These are phyloP conservation scores for Fusarium poae DNA, from an alignment of 2,329 filamentous ascomycete species.

Conservation along the genomic window DNA sequence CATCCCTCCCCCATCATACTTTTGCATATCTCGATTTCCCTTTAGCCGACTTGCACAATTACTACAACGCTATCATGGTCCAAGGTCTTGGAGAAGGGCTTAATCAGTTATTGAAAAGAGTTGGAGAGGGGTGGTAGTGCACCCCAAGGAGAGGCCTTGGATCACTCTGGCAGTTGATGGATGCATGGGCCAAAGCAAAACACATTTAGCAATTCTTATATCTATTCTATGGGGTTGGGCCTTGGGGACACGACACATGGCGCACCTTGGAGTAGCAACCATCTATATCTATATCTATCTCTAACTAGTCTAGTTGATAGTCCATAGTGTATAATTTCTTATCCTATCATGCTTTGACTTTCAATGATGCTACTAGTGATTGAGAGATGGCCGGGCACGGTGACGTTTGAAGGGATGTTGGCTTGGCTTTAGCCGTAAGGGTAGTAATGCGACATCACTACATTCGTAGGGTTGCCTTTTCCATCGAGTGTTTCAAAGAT, in stretches of 20 bases:
- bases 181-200: conserved; percentile 39
- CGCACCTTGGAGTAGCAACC: conserved; percentile 49
- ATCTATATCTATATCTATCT: conserved; percentile 46
- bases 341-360: conserved; percentile 28
- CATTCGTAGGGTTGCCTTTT: conserved; percentile 37
- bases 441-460: not conserved
- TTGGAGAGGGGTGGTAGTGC: conserved; percentile 32
- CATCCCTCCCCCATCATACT: conserved; percentile 32
- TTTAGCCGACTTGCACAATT: conserved; percentile 28
- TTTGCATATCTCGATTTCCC: conserved; percentile 25
- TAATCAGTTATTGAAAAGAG: conserved; percentile 22
- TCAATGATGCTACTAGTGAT: conserved; percentile 11
- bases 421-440: conserved; percentile 6
- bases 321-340: conserved; percentile 56
- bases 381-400: not conserved
- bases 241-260: conserved; percentile 43
- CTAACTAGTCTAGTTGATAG: conserved; percentile 40
- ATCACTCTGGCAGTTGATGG: conserved; percentile 46
- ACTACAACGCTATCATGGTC: conserved; percentile 38
- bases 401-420: conserved; percentile 14
- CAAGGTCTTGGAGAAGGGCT: conserved; percentile 39
- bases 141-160: conserved; percentile 44
- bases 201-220: conserved; percentile 44
- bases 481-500: conserved; percentile 13
- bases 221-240: conserved; percentile 38